Base-by-base conservation (phyloP, 306 rosid species). In the Vigna trinervia region DNA sequence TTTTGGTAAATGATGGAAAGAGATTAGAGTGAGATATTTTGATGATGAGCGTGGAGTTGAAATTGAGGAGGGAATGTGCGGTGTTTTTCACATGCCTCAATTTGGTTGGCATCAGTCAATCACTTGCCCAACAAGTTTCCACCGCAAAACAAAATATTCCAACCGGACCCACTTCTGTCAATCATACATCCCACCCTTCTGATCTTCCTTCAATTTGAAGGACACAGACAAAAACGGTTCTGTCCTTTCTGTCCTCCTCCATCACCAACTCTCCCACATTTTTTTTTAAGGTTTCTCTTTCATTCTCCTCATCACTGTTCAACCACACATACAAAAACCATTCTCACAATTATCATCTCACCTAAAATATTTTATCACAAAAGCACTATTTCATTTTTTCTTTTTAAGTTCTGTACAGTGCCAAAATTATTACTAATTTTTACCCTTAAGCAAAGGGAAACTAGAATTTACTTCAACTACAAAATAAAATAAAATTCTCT, bases 341-440 rank as follows among this genome's bases (percentile, higher is more conserved):
- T 1, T 2, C 2, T 28, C n/a, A 20, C 3, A 5, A 34, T 13
- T 12, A 45, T 10, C 14, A 10, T 32, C 36, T 30, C 34, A 30
- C 5, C 34, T 11, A 57, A 5, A 48, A 1, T n/a, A 51, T 1
- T 22, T 12, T 28, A 39, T 23, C 47, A 56, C 2, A 47, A 63
- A 64, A 19, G 4, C 12, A 8, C 46, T 23, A 10, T 52, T 76
- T 1, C n/a, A 50, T 69, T 47, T 15, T 59, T 34, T 34, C 1
- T 34, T n/a, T n/a, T 50, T 1, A 64, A 72, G 80, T 54, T 74
- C 87, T 89, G 86, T 82, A 82, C 93, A 84, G 73, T 69, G 80
- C 82, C 80, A 73, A 85, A 77, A 81, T 83, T 86, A 80, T 86
- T 89, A 46, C 73, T 80, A 76, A 45, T 51, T 58, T 78, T 83